These are phyloP conservation scores for Litchi chinensis DNA, from an alignment of 345 rosid species.

Conservation along the genomic window DNA sequence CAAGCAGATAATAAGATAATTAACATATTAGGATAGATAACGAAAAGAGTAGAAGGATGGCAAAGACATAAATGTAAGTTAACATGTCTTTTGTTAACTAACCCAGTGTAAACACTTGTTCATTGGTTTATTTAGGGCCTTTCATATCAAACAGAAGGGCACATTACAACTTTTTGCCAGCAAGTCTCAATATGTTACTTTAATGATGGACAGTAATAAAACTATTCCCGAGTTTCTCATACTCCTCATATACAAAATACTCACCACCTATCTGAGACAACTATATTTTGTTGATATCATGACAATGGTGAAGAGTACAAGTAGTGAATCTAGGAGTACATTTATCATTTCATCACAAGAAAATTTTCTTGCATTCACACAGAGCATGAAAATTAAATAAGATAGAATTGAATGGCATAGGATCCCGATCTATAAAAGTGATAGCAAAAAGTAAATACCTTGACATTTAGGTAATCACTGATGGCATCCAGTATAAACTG, in stretches of 20 bases:
- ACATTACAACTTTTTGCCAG: background rate
- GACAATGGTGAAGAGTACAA: background rate
- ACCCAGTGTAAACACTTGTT: background rate
- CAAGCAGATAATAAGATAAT: background rate
- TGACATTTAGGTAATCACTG: constrained; percentile 80
- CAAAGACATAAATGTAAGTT: background rate
- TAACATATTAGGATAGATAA: background rate
- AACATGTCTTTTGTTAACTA: background rate
- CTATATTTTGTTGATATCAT: background rate
- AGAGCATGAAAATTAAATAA: background rate
- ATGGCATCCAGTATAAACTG: constrained; percentile 96
- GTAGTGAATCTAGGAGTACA: no score
- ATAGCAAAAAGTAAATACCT: constrained; percentile 46
- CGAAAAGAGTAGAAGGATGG: background rate
- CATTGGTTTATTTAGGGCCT: background rate
- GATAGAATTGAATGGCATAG: background rate
- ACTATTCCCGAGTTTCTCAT: background rate
- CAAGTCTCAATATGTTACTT: background rate
- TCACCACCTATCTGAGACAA: background rate
- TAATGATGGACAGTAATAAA: background rate
- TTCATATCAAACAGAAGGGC: background rate
- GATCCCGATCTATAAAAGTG: background rate
- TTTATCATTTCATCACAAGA: background rate
- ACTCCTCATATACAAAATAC: background rate
- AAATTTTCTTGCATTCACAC: background rate